Evolutionary conservation across 163 green algal species (phyloP), one percentile per base, ranked within the genome.

Genomic region (Volvox carteri): DNA sequence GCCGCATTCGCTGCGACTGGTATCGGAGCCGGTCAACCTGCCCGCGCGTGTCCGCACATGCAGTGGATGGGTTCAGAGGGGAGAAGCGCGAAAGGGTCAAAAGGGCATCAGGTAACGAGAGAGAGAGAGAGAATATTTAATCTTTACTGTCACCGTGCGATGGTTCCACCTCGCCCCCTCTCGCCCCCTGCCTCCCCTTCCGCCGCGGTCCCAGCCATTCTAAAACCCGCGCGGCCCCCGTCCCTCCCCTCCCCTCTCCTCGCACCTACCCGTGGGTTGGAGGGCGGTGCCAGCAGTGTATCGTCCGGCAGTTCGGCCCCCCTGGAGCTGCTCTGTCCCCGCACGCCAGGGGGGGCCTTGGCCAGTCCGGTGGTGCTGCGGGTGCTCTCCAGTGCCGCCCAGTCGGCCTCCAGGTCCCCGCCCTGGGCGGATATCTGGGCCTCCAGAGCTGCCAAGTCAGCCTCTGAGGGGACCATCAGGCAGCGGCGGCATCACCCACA

Each of bases 371-470:
- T 88, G 37, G 84, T 88, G 70, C 50, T 84, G 50, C 70, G 68
- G 30, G 46, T 9, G 37, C 37, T 39, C 52, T 88, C 84, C 84
- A 88, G 41, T 37, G 68, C 84, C 5, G 48, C 50, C 84, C 84
- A 88, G 84, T 88, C 84, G 3, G 50, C 50, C 70, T 83, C 84
- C 50, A 88, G 52, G 68, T 88, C 37, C 4, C 50, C 70, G 14
- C 84, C 84, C 39, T 48, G 37, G 21, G 50, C 68, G 1, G 84
- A 68, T 35, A 88, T 56, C 37, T 39, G 25, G 42, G 46, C 65
- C 46, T 54, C 65, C 46, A 87, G 33, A 4, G 37, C 65, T 6
- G 37, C 81, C 33, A 87, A 33, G 35, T 87, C 62, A 4, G 81
- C 65, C 33, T 56, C 81, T 87, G 65, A 6, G 19, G 39, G 23